phyloP scores from a whole-genome alignment of 1,284 basidiomycete genomes.

The Austroboletus novae-zelandiae region DNA sequence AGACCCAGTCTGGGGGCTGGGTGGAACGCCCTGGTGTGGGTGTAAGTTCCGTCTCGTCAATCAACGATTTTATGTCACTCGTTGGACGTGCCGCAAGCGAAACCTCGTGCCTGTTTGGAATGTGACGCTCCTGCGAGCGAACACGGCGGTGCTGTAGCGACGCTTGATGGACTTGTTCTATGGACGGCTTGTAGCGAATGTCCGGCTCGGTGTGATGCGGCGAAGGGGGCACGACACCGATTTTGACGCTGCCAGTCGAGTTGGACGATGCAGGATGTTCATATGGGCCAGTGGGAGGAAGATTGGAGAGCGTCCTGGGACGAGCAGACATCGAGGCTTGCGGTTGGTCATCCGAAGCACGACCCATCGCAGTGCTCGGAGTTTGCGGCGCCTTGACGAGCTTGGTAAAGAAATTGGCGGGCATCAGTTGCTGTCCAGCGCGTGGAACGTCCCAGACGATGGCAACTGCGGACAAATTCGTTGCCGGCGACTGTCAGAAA shows the following conservation, averaged over 20 bases:
- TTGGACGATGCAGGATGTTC: slow-evolving; percentile 21
- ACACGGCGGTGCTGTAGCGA: slow-evolving; percentile 27
- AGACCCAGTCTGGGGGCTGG: slow-evolving; percentile 22
- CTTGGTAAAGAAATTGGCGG: slow-evolving; percentile 50
- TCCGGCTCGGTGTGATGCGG: slow-evolving; percentile 22
- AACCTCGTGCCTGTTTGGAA: slow-evolving; percentile 32
- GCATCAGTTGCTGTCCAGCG: slow-evolving; percentile 32
- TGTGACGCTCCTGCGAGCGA: slow-evolving; percentile 30
- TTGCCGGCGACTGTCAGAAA: no score
- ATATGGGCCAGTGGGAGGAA: slow-evolving; percentile 6
- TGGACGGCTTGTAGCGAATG: slow-evolving; percentile 6
- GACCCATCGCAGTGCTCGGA: background rate
- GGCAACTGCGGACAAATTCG: no score
- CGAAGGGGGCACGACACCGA: slow-evolving; percentile 31
- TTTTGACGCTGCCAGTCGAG: slow-evolving; percentile 28
- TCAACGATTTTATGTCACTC: slow-evolving; percentile 16
- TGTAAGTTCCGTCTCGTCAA: slow-evolving; percentile 30
- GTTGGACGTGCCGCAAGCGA: slow-evolving; percentile 33
- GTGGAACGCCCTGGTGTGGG: slow-evolving; percentile 23
- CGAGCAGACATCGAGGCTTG: background rate
- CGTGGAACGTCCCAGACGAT: background rate
- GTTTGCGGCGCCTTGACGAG: slow-evolving; percentile 38
- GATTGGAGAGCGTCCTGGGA: slow-evolving; percentile 11
- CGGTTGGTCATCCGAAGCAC: slow-evolving; percentile 5
- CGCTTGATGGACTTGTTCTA: slow-evolving; percentile 22